These are phyloP conservation scores for Sclerotiophoma versabilis DNA, from an alignment of 2,329 filamentous ascomycete species.

Conservation along the genomic window DNA sequence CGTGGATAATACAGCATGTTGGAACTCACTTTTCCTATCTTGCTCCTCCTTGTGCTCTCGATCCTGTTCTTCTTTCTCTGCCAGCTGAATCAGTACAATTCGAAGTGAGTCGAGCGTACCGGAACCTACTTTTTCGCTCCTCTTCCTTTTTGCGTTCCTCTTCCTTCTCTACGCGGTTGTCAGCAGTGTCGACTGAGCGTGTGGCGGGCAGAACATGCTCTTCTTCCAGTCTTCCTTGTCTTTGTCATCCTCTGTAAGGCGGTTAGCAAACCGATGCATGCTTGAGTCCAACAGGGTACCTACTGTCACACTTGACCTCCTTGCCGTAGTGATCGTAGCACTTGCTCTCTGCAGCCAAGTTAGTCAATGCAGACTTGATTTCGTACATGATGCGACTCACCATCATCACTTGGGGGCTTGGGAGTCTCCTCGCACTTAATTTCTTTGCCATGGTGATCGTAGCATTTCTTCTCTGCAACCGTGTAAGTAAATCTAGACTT, in stretches of 20 bases:
- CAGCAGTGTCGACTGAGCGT: neutral
- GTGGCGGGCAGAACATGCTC: neutral
- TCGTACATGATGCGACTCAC: neutral
- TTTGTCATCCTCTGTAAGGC: neutral
- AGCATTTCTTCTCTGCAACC: conserved; percentile 1
- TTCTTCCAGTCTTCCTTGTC: conserved; percentile 3
- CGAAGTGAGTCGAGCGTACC: neutral
- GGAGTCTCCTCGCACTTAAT: neutral
- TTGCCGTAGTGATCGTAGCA: neutral
- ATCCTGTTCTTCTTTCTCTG: neutral
- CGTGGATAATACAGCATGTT: too few species aligned
- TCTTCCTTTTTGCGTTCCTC: conserved; percentile 7
- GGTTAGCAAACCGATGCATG: too few species aligned
- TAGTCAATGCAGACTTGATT: neutral
- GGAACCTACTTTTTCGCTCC: neutral
- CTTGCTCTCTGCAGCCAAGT: neutral
- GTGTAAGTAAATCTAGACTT: neutral
- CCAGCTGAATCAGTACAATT: neutral
- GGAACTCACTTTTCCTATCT: neutral
- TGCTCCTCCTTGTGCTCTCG: neutral
- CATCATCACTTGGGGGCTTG: neutral
- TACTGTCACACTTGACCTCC: neutral
- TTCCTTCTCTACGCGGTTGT: conserved; percentile 4
- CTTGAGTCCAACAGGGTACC: too few species aligned
- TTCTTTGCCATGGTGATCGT: neutral